Base-by-base conservation (phyloP, 768 basidiomycete genomes). In the Suillus sp. region DNA sequence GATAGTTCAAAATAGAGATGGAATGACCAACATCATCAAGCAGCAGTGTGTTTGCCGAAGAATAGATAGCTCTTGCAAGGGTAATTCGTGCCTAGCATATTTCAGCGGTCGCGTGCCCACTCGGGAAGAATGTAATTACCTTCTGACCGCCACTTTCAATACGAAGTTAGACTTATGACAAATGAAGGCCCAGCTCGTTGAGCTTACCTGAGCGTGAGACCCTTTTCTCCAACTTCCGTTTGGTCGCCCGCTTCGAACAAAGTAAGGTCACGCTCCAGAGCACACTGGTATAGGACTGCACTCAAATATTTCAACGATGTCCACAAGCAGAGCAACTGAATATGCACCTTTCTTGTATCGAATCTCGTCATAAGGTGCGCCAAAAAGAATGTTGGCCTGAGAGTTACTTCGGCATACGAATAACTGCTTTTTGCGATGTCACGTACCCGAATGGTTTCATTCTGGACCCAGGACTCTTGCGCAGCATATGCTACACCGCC, bases 381-480 rank as follows among this genome's bases (percentile, higher is more conserved):
- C 80, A 70, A 38, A 80, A 74, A 68, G 78, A 7, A 85, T 83
- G 63, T 85, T 85, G n/a, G 81, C 76, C 74, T 84, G 67, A 14
- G 22, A 27, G 30, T 37, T 14, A 27, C 20, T 10, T 65, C 27
- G 58, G 40, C 11, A 8, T 9, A 20, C 16, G 10, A 8, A 38
- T 47, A 20, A 18, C 9, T 4, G 27, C 18, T 32, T 51, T n/a
- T n/a, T 35, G 16, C 10, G 7, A 9, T 20, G 2, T 1, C 20
- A 57, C 48, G 18, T 35, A 86, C 88, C 71, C 77, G 80, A 59
- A 92, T 90, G 0, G 90, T 92, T 63, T 89, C 90, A 66, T 92
- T 93, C 72, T 88, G 84, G 2, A 93, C 87, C 92, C 92, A 96
- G 4, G 90, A 86, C 70, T 93, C 91, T 72, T 96, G 93, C 3